These are phyloP conservation scores for Umbelopsis vinacea DNA, from an alignment of 192 early-diverging fungal species.

Conservation along the genomic window DNA sequence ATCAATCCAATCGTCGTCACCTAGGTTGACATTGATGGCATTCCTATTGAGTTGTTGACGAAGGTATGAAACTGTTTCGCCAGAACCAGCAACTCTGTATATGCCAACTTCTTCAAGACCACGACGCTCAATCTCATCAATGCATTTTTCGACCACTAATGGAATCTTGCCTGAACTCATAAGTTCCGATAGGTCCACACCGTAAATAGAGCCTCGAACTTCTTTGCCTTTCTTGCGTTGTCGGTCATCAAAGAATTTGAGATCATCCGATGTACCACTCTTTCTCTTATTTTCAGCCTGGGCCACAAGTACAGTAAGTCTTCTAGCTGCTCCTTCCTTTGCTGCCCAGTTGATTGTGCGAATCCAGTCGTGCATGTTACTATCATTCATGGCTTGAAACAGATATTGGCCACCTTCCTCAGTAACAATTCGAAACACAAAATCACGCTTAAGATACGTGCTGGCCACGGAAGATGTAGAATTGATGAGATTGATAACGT, in stretches of 20 bases:
- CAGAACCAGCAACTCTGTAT: slow-evolving; percentile 72
- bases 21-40: slow-evolving; percentile 56
- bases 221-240: slow-evolving; percentile 1
- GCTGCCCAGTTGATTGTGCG: slow-evolving; percentile 67
- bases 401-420: slow-evolving; percentile 82
- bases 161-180: slow-evolving; percentile 65
- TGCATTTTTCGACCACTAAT: slow-evolving; percentile 69
- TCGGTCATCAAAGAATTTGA: slow-evolving; percentile 6
- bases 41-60: slow-evolving; percentile 62
- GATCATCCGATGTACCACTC: slow-evolving; percentile 19
- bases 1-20: slow-evolving; percentile 64
- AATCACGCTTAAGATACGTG: slow-evolving; percentile 68
- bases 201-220: slow-evolving; percentile 53
- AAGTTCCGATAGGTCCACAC: slow-evolving; percentile 59
- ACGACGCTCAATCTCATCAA: slow-evolving; percentile 71
- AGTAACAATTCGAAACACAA: slow-evolving; percentile 78
- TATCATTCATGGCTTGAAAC: slow-evolving; percentile 65
- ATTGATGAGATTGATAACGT: slow-evolving; percentile 80
- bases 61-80: slow-evolving; percentile 63
- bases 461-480: slow-evolving; percentile 71
- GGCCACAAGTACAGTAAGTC: slow-evolving; percentile 68
- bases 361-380: slow-evolving; percentile 81
- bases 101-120: slow-evolving; percentile 78
- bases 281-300: slow-evolving; percentile 50
- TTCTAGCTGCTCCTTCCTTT: slow-evolving; percentile 69